Base-by-base conservation (phyloP, 139 green algal species). In the Chlorella sp. region DNA sequence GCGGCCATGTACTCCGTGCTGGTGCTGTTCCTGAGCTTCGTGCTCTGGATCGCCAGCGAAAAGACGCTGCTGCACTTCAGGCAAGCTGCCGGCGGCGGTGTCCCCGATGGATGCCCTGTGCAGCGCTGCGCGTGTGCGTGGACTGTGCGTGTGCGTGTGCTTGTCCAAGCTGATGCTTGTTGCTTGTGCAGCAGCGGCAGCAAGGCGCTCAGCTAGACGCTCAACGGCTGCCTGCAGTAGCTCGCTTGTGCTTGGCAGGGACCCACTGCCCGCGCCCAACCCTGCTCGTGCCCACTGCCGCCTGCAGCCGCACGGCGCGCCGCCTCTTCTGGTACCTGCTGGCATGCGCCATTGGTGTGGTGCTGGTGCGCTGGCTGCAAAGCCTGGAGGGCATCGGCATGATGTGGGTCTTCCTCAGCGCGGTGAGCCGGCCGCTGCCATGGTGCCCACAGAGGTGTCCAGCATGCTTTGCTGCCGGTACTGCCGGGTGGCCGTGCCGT, bases 61-160 rank as follows among this genome's bases (percentile, higher is more conserved):
- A 90, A 88, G 70, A 84, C 83, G 28, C 87, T 90, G 23, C 55
- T 90, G 18, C 87, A 90, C 68, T 86, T 90, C 68, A 86, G 75
- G 87, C 85, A 63, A 21, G 39, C 76, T 73, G 25, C 51, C 51
- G 51, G 44, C 44, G 44, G 44, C 7, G 44, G 9, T 51, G 44
- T 6, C 44, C 6, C 44, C 7, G 44, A 51, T 51, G n/a, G n/a
- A n/a, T n/a, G n/a, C n/a, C n/a, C n/a, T n/a, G n/a, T n/a, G n/a
- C n/a, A n/a, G n/a, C n/a, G n/a, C n/a, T n/a, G n/a, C n/a, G n/a
- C n/a, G n/a, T n/a, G n/a, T n/a, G n/a, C n/a, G n/a, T n/a, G n/a
- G n/a, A n/a, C n/a, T n/a, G n/a, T n/a, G n/a, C n/a, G n/a, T n/a
- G n/a, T n/a, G n/a, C n/a, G n/a, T n/a, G n/a, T n/a, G n/a, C n/a